phyloP scores from a whole-genome alignment of 1,284 basidiomycete species.

The Naganishia sp. region DNA sequence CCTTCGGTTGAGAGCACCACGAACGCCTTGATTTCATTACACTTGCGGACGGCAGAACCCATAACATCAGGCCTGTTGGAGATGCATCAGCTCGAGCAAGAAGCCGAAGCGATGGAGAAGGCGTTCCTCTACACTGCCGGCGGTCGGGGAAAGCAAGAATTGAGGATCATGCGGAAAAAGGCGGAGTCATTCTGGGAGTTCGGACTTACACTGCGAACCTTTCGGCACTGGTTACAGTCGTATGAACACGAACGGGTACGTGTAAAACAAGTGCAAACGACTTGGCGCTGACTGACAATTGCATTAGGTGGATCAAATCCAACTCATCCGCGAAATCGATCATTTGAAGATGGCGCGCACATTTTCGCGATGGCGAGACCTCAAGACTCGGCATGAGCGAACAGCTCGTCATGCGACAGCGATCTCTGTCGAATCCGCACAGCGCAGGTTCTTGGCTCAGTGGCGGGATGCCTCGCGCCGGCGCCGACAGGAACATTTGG shows the following conservation, averaged over 20 bases:
- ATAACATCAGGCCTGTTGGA: background rate
- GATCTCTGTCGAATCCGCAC: constrained; percentile 18
- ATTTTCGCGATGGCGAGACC: constrained; percentile 25
- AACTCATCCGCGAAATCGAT: constrained; percentile 25
- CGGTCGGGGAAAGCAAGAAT: constrained; percentile 13
- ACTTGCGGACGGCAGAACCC: background rate
- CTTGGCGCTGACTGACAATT: background rate
- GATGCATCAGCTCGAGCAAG: constrained; percentile 7
- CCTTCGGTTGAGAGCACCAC: background rate
- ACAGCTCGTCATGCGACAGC: constrained; percentile 7
- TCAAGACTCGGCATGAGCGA: constrained; percentile 19
- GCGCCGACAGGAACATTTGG: constrained; percentile 10
- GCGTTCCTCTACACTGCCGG: background rate
- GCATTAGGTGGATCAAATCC: constrained; percentile 13
- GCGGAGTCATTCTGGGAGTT: constrained; percentile 29
- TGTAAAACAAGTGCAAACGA: background rate
- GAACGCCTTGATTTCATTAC: background rate
- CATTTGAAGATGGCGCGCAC: constrained; percentile 21
- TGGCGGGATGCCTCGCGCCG: constrained; percentile 10
- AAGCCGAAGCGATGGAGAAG: constrained; percentile 18
- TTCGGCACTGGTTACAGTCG: constrained; percentile 14
- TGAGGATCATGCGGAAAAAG: constrained; percentile 23
- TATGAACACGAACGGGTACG: constrained; percentile 21
- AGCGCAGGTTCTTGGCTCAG: constrained; percentile 1
- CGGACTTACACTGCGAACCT: constrained; percentile 14